These are phyloP conservation scores for Nicotiana otophora DNA, from an alignment of 257 asterid species.

Conservation along the genomic window DNA sequence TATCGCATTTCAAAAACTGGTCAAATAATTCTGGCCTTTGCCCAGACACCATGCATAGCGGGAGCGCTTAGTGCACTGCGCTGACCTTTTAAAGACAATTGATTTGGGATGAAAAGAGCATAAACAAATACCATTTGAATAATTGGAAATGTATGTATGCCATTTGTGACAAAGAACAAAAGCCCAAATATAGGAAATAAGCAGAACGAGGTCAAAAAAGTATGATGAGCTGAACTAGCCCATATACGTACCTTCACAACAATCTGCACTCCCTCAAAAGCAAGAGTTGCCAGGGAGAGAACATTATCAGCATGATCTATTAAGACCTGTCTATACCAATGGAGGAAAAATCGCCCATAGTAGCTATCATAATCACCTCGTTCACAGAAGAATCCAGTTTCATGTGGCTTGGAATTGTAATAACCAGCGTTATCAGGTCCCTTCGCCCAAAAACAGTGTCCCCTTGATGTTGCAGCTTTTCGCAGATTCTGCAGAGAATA, in stretches of 20 bases:
- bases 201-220: not conserved
- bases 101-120: not conserved
- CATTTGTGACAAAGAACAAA: not conserved
- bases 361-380: slow-evolving; percentile 66
- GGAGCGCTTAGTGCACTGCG: no score
- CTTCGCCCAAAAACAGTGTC: slow-evolving; percentile 62
- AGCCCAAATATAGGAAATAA: not conserved
- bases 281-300: slow-evolving; percentile 54
- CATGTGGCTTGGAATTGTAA: slow-evolving; percentile 64
- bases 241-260: slow-evolving; percentile 49
- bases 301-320: slow-evolving; percentile 60
- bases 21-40: not conserved
- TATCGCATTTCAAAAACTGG: not conserved
- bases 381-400: slow-evolving; percentile 67
- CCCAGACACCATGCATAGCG: no score
- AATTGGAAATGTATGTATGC: not conserved
- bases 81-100: no score
- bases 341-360: slow-evolving; percentile 65
- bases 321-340: slow-evolving; percentile 52
- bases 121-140: not conserved
- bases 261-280: slow-evolving; percentile 49
- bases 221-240: not conserved
- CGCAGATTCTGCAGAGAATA: slow-evolving; percentile 47
- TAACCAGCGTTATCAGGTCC: slow-evolving; percentile 68
- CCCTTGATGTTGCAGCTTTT: slow-evolving; percentile 59